Base-by-base conservation (phyloP, 2,329 filamentous ascomycete genomes). In the Lecanicillium sp. region DNA sequence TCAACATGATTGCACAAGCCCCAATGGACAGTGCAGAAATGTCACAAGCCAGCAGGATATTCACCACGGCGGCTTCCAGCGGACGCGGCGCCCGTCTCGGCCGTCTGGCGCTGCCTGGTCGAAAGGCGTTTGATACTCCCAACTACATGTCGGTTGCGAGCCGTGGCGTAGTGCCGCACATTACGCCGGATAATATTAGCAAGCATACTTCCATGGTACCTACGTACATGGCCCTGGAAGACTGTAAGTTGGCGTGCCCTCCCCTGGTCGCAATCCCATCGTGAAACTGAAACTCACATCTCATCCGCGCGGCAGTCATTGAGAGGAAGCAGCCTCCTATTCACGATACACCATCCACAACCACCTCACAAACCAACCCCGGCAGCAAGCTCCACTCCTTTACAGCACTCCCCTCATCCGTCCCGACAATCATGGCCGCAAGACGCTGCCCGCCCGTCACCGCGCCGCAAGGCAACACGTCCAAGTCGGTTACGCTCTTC, bases 211-310 rank as follows among this genome's bases (percentile, higher is more conserved):
- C 72, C 5, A 69, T 94, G 43, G 66, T 68, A 19, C 84, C 84
- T 18, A 71, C 86, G 3, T 94, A 94, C 56, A 68, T 92, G 53
- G 86, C 84, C 1, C 66, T 97, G 19, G 92, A 98, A 69, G 92
- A 98, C 61, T 97, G 92, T 96, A 71, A 62, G 84, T 31, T 18
- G 9, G n/a, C 14, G 6, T 12, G 13, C 11, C 5, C 22, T 11
- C 6, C 6, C 22, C 22, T 25, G 22, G 11, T 11, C 22, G 7
- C 22, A 25, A 11, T 25, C 7, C 22, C 22, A 25, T 25, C 7
- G 11, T 6, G 7, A 7, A 11, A 25, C 22, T 6, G 22, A 25
- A 11, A 6, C 22, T 25, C n/a, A n/a, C n/a, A n/a, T n/a, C n/a
- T 13, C 7, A 27, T 7, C 25, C 10, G 17, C 19, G n/a, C n/a